Evolutionary conservation across 768 basidiomycete genomes (phyloP), one percentile per base, ranked within the genome.

Genomic region (Collybiopsis luxurians): DNA sequence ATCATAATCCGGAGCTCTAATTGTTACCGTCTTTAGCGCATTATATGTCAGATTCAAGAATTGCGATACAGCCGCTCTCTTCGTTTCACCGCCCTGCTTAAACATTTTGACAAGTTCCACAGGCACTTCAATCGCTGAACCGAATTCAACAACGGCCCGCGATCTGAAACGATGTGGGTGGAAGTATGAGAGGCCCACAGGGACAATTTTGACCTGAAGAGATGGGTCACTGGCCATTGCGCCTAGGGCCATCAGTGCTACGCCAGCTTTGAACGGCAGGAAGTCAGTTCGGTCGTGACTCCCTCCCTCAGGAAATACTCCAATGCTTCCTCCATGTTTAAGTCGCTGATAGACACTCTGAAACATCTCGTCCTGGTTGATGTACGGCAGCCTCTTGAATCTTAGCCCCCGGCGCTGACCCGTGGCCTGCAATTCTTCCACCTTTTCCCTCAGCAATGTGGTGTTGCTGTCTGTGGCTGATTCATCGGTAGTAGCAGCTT

Each of bases 241-340:
- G 19, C 97, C 97, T 9, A 99, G 80, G 19, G 97, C 95, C 95
- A 99, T 98, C 63, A 98, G 82, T 1, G 95, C 90, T 38, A 98
- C 95, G 4, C 97, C 97, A 26, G 97, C 97, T 74, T 99, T 99
- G 38, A 98, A 80, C 1, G 97, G 97, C n/a, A 98, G 83, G 46
- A 98, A 80, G 71, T 98, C 95, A 5, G 92, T 95, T 40, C 97
- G 88, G 72, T 99, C 97, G 70, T 99, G 97, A 57, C 95, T 98
- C 56, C 97, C 97, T 63, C 95, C 96, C 86, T 98, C 97, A 42
- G 97, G 97, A 67, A 98, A 98, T 60, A 99, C 98, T 46, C 96
- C 95, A 58, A 99, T 95, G 61, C 87, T 86, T 12, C 93, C 93
- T 9, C 92, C 92, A 56, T 89, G 83, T 55, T 84, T 90, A 55